Evolutionary conservation across 306 rosid genomes (phyloP).

Genomic region (Cucurbita argyrosperma): DNA sequence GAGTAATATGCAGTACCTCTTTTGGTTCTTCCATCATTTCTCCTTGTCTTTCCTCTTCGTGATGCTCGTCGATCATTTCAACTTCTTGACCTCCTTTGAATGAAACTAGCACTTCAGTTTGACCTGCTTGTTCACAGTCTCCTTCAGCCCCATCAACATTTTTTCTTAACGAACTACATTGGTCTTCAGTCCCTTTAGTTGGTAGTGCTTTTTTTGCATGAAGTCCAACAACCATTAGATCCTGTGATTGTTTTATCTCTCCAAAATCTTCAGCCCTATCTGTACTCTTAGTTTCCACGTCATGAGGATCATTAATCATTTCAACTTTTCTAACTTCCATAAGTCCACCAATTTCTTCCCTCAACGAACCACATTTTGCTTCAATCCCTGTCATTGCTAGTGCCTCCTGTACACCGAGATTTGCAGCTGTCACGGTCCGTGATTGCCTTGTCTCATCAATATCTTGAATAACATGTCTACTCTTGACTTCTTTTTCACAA

Average conservation of each 20-base stretch:
- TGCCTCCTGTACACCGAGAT: background rate
- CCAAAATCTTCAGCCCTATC: background rate
- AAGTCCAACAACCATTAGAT: background rate
- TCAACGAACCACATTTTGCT: background rate
- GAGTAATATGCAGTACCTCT: conserved; percentile 3
- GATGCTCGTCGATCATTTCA: background rate
- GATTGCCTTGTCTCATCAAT: background rate
- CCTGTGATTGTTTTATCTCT: background rate
- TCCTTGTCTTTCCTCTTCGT: background rate
- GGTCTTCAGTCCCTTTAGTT: conserved; percentile 1
- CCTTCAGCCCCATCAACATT: background rate
- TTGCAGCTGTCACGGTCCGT: background rate
- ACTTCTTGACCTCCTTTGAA: background rate
- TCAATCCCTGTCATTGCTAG: background rate
- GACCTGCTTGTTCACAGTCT: background rate
- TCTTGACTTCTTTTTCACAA: background rate
- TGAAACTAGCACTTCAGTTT: background rate
- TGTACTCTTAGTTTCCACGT: background rate
- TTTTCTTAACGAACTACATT: background rate
- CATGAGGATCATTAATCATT: background rate
- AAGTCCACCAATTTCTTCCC: background rate
- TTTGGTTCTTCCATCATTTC: conserved; percentile 1
- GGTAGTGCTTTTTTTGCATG: background rate
- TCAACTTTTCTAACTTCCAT: background rate
- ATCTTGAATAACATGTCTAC: background rate